Evolutionary conservation across 1,284 basidiomycete genomes (phyloP), one percentile per base, ranked within the genome.

Genomic region (Boletus chippewaensis): DNA sequence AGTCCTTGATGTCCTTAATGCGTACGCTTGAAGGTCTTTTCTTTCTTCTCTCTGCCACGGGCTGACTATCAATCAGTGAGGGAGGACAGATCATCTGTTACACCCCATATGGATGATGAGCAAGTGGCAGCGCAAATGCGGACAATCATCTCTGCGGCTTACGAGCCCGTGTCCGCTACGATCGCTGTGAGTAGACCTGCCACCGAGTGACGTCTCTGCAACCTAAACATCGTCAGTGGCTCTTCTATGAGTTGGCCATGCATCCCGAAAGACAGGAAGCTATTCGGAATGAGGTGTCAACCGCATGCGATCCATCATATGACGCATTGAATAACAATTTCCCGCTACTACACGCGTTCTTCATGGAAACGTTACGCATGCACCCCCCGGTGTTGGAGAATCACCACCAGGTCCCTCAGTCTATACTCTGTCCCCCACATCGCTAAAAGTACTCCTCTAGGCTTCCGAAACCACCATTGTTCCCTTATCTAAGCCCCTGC

Each of bases 141-240:
- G 45, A 80, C 79, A 5, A 69, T 78, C 38, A 78, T 82, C 39
- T 80, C 78, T 35, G 79, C 79, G n/a, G 80, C 75, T n/a, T 82
- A 80, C 54, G 79, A 81, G 58, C 75, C 80, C 4, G 75, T 81
- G 11, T 80, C 80, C 45, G 76, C 77, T 2, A 64, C 74, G 15
- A 68, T 79, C 42, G 71, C 77, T 26, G 79, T 80, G 62, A 63
- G 71, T 20, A 40, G 47, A 40, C 46, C 5, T 44, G 32, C 43
- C 35, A 50, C 28, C 39, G 42, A 41, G n/a, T 38, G 39, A 47
- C 38, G n/a, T 47, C 4, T 50, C 16, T 38, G n/a, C 28, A 36
- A 53, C n/a, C 40, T 54, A 10, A 54, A 16, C 28, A 9, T 47
- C 40, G 29, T 4, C 47, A 81, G 79, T 82, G 80, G 80, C 63